Base-by-base conservation (phyloP, 768 basidiomycete species). In the Paxillus rubicundulus region DNA sequence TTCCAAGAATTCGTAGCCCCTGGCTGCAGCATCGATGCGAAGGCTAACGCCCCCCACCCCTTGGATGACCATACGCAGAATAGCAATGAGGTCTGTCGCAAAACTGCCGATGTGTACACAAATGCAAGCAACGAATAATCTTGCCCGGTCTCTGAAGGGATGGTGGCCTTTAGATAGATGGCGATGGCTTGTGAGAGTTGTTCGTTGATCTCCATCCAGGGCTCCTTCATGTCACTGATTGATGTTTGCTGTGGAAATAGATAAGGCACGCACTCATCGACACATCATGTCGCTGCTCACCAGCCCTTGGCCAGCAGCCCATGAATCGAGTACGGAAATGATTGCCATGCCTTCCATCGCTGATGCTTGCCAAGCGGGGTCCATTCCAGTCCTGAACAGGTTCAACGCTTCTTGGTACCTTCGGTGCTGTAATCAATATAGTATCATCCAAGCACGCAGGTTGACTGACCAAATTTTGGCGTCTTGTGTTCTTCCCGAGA, bases 401-500 rank as follows among this genome's bases (percentile, higher is more conserved):
- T 79, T 79, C 16, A 92, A 71, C 12, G 93, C 87, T 73, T 98
- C 94, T 47, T 83, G 81, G 69, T 93, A 98, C 84, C 90, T 92
- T 61, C 30, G 53, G 49, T 60, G 46, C 53, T 55, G 58, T 60
- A 51, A 60, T 57, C 58, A 59, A 51, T 47, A 46, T 53, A 45
- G 51, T 34, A 27, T 18, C 37, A 36, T 42, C 7, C 20, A 28
- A 34, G 42, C 28, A 51, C 54, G 45, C 60, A 49, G 16, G 24
- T n/a, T 8, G 14, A 67, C 74, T 47, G 71, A 94, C 91, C 92
- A 92, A 47, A 87, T 77, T 37, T 77, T 72, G 1, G 96, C 87
- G 62, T 98, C 94, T 45, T 84, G 82, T 34, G 83, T 80, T 56
- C 91, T 77, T n/a, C 97, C 96, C 7, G 92, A 80, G 21, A 98